Evolutionary conservation across 1,284 basidiomycete genomes (phyloP), one percentile per base, ranked within the genome.

Genomic region (Coriolopsis trogii): DNA sequence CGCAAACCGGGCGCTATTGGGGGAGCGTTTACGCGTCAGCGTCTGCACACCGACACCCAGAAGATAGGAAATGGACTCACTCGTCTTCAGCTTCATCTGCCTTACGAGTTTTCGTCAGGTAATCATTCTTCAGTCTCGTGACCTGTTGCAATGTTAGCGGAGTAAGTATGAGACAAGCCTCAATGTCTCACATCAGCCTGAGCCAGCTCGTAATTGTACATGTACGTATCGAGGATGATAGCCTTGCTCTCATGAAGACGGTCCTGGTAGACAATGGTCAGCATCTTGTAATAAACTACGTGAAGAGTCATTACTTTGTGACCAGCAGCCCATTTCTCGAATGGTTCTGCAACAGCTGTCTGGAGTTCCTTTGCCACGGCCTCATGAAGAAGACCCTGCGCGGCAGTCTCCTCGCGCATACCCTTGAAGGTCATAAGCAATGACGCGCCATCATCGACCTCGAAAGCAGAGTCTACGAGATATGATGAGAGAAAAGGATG

Each of bases 81-180:
- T 95, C 92, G 67, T 95, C 93, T 65, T 93, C 92, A 24, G 88
- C 86, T 66, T 95, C 93, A 60, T 95, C 93, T 3, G 92, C 92
- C 30, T 81, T 79, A 45, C 90, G 81, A 0, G 81, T 85, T 70
- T 93, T 95, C 26, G 76, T 71, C n/a, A 91, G 67, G 63, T 95
- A 95, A 40, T 81, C 75, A 50, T 86, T 80, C 70, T 89, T 92
- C 51, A 93, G 71, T 68, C 87, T 87, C 29, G 74, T 67, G 15
- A 89, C 73, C 79, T 81, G 34, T 6, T 39, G 12, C 24, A 21
- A 15, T 21, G 18, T 23, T 30, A 21, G 8, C 20, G 42, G n/a
- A 31, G 26, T 16, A 30, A 46, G 16, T 8, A 15, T 41, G 47
- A 18, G 31, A 16, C 2, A 26, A 62, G n/a, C n/a, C n/a, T n/a